These are phyloP conservation scores for Melaleuca alternifolia DNA, from an alignment of 345 rosid species.

Conservation along the genomic window DNA sequence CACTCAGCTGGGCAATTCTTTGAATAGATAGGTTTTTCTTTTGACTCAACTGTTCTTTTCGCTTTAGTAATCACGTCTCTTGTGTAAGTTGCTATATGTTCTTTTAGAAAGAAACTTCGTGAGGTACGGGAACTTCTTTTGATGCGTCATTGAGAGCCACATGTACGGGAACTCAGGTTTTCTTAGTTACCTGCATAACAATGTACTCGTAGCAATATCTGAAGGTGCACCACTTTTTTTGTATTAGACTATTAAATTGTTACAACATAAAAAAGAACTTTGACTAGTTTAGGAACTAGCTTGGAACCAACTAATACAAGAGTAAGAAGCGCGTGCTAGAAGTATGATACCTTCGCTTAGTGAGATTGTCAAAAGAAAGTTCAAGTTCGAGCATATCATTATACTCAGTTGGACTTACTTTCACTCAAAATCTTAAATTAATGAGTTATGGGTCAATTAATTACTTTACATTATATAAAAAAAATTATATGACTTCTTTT, in stretches of 20 bases:
- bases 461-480: not conserved
- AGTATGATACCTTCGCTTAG: not conserved
- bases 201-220: not conserved
- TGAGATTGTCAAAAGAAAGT: not conserved
- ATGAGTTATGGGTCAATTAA: not conserved
- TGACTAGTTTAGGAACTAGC: not conserved
- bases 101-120: not conserved
- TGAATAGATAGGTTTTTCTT: too few relatives aligned
- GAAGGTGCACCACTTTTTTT: not conserved
- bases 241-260: too few relatives aligned
- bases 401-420: not conserved
- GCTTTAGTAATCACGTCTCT: not conserved
- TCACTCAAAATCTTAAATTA: not conserved
- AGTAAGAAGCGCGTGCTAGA: not conserved
- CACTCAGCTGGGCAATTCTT: too few relatives aligned
- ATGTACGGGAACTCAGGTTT: not conserved
- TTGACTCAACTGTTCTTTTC: not conserved
- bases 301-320: not conserved
- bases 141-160: not conserved
- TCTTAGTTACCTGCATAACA: not conserved
- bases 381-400: rapidly evolving
- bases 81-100: not conserved
- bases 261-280: too few relatives aligned
- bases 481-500: too few relatives aligned
- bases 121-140: not conserved